Percentiles rank a stretch among this genome's conserved stretches.
phyloP scores from a whole-genome alignment of 2,329 filamentous ascomycete genomes.

The Diaporthe aspalathi region DNA sequence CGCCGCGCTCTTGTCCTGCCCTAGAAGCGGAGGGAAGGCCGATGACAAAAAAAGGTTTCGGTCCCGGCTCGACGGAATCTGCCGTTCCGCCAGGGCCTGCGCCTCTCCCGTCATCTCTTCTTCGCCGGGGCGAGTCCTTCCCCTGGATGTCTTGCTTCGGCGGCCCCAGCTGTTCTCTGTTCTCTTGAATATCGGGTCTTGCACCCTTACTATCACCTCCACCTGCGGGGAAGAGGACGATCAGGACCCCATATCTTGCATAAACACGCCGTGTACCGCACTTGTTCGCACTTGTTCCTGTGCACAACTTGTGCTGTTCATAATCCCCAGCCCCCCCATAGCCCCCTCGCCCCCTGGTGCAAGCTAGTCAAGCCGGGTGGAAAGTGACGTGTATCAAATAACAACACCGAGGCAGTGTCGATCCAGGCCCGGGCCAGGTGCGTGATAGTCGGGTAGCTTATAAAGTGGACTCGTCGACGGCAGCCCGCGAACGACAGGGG shows the following conservation, averaged over 20 bases:
- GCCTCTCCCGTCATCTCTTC: not conserved
- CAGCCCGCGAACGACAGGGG: not conserved
- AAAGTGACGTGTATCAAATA: slow-evolving; percentile 27
- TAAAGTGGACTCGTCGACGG: slow-evolving; percentile 20
- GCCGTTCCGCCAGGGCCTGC: not conserved
- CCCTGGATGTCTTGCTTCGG: not conserved
- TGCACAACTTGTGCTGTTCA: not conserved
- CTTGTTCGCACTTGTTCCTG: not conserved
- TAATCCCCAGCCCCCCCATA: not conserved
- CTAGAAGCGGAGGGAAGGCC: not conserved
- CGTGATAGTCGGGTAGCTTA: slow-evolving; percentile 5
- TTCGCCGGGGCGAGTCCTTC: not conserved
- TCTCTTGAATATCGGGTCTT: not conserved
- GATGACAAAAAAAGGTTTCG: not conserved
- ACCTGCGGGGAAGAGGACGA: not conserved
- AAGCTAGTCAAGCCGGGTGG: not conserved
- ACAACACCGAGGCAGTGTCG: slow-evolving; percentile 7
- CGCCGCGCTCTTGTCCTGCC: not conserved
- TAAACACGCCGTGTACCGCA: not conserved
- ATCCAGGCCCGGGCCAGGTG: not conserved
- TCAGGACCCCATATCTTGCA: not conserved
- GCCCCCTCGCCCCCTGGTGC: not conserved
- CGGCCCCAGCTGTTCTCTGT: too few species aligned
- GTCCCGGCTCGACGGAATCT: not conserved
- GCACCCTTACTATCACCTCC: not conserved